phyloP scores from a whole-genome alignment of 2,329 filamentous ascomycete genomes.

The Beauveria asiatica region DNA sequence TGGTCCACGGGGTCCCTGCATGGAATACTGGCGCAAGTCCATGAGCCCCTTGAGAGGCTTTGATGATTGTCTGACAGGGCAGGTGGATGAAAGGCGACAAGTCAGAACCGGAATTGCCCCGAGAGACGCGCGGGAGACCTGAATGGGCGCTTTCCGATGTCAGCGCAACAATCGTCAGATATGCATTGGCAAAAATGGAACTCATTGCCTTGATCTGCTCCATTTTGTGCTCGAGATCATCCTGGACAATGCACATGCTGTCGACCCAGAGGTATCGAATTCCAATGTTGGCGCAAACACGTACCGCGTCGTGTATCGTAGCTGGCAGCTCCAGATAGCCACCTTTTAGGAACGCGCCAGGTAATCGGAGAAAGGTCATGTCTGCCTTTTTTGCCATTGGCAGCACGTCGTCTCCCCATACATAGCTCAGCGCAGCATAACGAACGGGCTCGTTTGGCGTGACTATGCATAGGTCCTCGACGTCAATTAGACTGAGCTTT shows the following conservation, averaged over 20 bases:
- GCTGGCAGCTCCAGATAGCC: conserved; percentile 1
- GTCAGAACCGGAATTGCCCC: background rate
- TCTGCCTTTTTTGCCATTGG: conserved; percentile 1
- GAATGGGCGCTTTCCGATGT: background rate
- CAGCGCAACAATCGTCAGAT: conserved; percentile 5
- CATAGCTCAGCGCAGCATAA: conserved; percentile 11
- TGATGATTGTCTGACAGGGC: background rate
- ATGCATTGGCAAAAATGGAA: conserved; percentile 5
- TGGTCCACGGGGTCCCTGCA: background rate
- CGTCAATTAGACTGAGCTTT: conserved; percentile 8
- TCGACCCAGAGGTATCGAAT: conserved; percentile 13
- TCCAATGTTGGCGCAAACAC: conserved; percentile 6
- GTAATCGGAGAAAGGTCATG: background rate
- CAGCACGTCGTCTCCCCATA: background rate
- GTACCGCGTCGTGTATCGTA: conserved; percentile 9
- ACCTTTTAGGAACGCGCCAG: background rate
- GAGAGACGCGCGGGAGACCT: background rate
- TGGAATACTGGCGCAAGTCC: background rate
- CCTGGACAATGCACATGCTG: conserved; percentile 11
- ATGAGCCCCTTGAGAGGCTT: background rate
- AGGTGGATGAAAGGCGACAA: background rate
- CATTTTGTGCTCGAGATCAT: conserved; percentile 6
- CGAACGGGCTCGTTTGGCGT: conserved; percentile 5
- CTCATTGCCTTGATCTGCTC: conserved; percentile 11
- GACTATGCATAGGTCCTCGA: conserved; percentile 9